Base-by-base conservation (phyloP, 169 alveolate species). In the Plasmodium sp. region DNA sequence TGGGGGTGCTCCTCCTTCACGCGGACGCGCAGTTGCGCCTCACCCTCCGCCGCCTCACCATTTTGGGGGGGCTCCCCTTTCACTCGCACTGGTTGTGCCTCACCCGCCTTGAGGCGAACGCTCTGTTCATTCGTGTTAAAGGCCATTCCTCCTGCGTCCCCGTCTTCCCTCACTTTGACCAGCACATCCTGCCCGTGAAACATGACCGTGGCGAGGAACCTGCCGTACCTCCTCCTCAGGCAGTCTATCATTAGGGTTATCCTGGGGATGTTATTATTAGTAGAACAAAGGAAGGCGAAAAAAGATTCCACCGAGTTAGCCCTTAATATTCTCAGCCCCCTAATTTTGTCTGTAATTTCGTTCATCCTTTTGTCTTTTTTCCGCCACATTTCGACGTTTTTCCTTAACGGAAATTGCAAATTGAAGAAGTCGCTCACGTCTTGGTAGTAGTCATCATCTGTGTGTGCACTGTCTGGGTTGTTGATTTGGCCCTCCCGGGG, bases 181-280 rank as follows among this genome's bases (percentile, higher is more conserved):
- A 93, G 43, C 10, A 81, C 58, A 73, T 83, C 84, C 34, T 82
- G 79, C 14, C 75, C 79, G 72, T 31, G 39, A 62, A 81, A 90
- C 3, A 84, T 75, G 2, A 92, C 73, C 1, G 96, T 92, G n/a
- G 96, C 96, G 62, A 93, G 33, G 62, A 80, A 92, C 10, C 84
- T 92, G 0, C 97, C 97, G 67, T 83, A 96, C 18, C 92, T 80
- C 54, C 92, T 73, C 74, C 92, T 96, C 73, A 96, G 84, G 31
- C 91, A 94, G 39, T 91, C 93, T 62, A 93, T 84, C 96, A 95
- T 95, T 18, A 83, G 92, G 14, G 97, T 96, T 39, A 94, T 95
- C 83, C 98, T 95, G 7, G 95, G 92, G 22, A 96, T 96, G 75
- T 97, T 97, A 94, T 97, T 97, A 88, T 97, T 97, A 16, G 98